phyloP scores from a whole-genome alignment of 306 rosid species.

The Trifolium pratense region DNA sequence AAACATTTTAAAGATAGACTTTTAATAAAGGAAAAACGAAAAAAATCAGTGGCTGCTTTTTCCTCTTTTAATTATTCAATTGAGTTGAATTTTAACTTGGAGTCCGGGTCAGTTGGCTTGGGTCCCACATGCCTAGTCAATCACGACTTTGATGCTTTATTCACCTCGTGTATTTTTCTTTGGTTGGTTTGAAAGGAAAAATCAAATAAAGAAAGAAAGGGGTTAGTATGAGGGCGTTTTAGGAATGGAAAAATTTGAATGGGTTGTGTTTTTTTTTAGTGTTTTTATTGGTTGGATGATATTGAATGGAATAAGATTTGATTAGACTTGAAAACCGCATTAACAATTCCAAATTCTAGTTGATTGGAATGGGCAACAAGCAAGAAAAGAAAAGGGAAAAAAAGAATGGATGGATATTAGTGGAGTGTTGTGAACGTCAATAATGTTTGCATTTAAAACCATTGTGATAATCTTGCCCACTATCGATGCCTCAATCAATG shows the following conservation, averaged over 20 bases:
- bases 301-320: conserved; percentile 37
- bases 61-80: conserved; percentile 47
- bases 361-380: conserved; percentile 20
- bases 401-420: conserved; percentile 14
- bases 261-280: not conserved
- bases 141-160: conserved; percentile 52
- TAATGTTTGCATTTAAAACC: conserved; percentile 40
- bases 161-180: conserved; percentile 20
- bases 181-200: conserved; percentile 47
- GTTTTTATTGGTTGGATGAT: not conserved
- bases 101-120: conserved; percentile 67
- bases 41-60: conserved; percentile 47
- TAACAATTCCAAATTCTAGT: conserved; percentile 24
- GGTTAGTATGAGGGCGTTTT: conserved; percentile 43
- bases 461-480: conserved; percentile 40
- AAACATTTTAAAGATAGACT: too few relatives aligned
- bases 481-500: conserved; percentile 47
- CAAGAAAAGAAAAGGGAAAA: not conserved
- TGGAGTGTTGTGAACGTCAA: conserved; percentile 42
- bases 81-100: conserved; percentile 53
- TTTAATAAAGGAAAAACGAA: not conserved
- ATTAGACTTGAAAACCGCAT: conserved; percentile 35
- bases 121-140: conserved; percentile 59
- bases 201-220: conserved; percentile 3
- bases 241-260: conserved; percentile 18